phyloP scores from a whole-genome alignment of 805 yeast genomes.

The Ogataea polymorpha region DNA sequence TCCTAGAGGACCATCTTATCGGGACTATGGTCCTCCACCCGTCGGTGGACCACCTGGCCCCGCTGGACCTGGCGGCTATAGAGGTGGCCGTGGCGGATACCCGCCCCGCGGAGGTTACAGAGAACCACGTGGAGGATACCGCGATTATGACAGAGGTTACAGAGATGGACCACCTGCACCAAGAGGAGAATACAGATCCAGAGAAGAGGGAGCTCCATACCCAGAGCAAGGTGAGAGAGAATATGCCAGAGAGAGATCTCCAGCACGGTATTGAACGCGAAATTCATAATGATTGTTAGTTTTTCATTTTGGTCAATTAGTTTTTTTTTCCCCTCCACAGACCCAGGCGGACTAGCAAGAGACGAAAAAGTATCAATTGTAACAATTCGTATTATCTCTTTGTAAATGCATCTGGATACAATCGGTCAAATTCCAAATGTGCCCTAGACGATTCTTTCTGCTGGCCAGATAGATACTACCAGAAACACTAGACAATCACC shows the following conservation, averaged over 20 bases:
- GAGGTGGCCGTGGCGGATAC: conserved; percentile 39
- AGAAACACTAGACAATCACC: conserved; percentile 2
- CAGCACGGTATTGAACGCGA: conserved; percentile 54
- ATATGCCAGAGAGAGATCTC: conserved; percentile 69
- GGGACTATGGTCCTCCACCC: conserved; percentile 9
- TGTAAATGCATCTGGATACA: conserved; percentile 9
- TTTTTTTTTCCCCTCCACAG: conserved; percentile 6
- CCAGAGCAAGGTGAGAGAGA: conserved; percentile 42
- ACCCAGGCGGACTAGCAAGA: conserved; percentile 5
- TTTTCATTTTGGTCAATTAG: conserved; percentile 9
- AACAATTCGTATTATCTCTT: conserved; percentile 9
- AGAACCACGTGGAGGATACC: conserved; percentile 27
- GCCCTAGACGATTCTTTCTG: background rate
- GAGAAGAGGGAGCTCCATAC: conserved; percentile 37
- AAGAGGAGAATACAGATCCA: conserved; percentile 29
- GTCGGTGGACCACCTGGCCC: conserved; percentile 5
- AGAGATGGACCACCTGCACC: conserved; percentile 30
- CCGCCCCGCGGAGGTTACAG: conserved; percentile 34
- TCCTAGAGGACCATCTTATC: conserved; percentile 24
- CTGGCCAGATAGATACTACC: conserved; percentile 2
- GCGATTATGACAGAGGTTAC: conserved; percentile 26
- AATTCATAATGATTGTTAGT: background rate
- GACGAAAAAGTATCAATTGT: conserved; percentile 8
- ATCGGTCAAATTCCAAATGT: conserved; percentile 5
- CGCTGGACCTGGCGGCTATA: conserved; percentile 28